Conservation (phyloP, 345 rosid genomes). For the Abelmoschus esculentus region DNA sequence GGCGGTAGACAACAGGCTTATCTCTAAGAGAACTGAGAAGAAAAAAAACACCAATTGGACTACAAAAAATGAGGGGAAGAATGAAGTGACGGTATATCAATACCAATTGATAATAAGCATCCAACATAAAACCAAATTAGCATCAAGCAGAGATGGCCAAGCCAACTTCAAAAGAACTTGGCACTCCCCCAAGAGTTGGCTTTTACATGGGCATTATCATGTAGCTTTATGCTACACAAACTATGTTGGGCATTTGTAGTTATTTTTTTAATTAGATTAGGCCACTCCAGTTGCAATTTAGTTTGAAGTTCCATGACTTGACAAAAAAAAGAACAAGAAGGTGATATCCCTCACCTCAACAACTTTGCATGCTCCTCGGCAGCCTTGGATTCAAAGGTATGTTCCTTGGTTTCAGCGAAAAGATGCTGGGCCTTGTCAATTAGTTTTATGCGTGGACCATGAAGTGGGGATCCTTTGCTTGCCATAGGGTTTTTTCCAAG, state of each 20-base stretch:
- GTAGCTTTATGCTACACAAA: neutral
- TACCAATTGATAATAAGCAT: neutral
- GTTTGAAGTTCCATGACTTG: conserved; percentile 2
- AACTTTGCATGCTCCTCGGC: conserved; percentile 96
- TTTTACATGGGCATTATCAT: neutral
- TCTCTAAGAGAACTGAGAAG: neutral
- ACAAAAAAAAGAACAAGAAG: neutral
- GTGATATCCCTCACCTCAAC: conserved; percentile 46
- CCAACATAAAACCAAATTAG: neutral
- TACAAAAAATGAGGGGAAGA: neutral
- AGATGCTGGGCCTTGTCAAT: conserved; percentile 73
- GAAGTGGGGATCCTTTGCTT: conserved; percentile 89
- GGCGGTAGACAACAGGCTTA: neutral
- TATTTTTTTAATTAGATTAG: neutral
- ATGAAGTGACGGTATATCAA: no score
- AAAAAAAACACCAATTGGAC: neutral
- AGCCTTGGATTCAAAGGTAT: conserved; percentile 85
- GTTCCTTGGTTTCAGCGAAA: conserved; percentile 84
- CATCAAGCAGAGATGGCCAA: neutral
- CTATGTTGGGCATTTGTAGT: neutral
- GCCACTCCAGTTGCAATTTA: neutral
- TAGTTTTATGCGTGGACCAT: conserved; percentile 89
- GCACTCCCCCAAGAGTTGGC: neutral
- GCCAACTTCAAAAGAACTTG: neutral
- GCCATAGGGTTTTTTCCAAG: conserved; percentile 91